Conservation (phyloP, 2,329 filamentous ascomycete genomes). For the Trichoderma sp. region DNA sequence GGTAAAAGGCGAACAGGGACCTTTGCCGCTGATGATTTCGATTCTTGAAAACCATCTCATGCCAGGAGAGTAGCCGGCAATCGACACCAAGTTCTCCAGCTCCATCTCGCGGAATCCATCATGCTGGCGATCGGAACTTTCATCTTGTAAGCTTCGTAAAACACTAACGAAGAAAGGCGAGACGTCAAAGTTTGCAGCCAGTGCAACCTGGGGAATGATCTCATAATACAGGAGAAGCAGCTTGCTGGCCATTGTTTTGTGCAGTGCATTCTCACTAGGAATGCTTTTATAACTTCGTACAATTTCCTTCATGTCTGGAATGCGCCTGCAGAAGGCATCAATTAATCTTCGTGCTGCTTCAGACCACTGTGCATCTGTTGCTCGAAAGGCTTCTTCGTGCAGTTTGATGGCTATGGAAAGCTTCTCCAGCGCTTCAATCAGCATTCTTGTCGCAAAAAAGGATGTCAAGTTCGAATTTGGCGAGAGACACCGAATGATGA, state of each 20-base stretch:
- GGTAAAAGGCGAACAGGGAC: slow-evolving; percentile 65
- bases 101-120: slow-evolving; percentile 68
- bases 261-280: slow-evolving; percentile 69
- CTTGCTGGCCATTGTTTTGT: slow-evolving; percentile 77
- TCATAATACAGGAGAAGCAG: slow-evolving; percentile 85
- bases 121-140: slow-evolving; percentile 53
- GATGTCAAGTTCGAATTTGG: slow-evolving; percentile 78
- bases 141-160: slow-evolving; percentile 63
- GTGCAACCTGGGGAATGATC: slow-evolving; percentile 74
- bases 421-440: slow-evolving; percentile 80
- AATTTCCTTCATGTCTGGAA: slow-evolving; percentile 81
- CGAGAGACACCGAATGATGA: slow-evolving; percentile 76
- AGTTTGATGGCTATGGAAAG: slow-evolving; percentile 66
- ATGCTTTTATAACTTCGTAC: slow-evolving; percentile 74
- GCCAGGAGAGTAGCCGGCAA: slow-evolving; percentile 77
- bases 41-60: slow-evolving; percentile 90
- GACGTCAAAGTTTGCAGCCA: slow-evolving; percentile 86
- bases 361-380: slow-evolving; percentile 61
- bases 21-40: slow-evolving; percentile 57
- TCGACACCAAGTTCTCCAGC: slow-evolving; percentile 77
- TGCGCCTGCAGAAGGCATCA: slow-evolving; percentile 75
- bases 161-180: slow-evolving; percentile 74
- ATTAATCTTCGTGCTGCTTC: slow-evolving; percentile 70
- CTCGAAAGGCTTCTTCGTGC: slow-evolving; percentile 53
- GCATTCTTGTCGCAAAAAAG: slow-evolving; percentile 80